Percentiles rank a stretch among this genome's conserved stretches.
Conservation (phyloP, 23 red algal genomes). For the Agarophyton chilense region DNA sequence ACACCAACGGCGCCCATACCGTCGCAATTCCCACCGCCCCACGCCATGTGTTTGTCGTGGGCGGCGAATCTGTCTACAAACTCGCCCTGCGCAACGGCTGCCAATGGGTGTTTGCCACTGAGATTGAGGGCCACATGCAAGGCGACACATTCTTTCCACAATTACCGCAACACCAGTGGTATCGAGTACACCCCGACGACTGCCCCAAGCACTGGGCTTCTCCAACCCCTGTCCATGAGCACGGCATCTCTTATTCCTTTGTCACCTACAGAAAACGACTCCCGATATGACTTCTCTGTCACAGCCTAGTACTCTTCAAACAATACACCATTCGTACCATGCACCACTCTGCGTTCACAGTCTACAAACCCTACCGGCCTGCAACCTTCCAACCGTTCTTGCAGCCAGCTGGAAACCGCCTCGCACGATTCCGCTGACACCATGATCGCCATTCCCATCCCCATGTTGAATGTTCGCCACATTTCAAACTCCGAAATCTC, state of each 20-base stretch:
- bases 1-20: conserved; percentile 7
- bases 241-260: conserved; percentile 17
- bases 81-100: conserved; percentile 39
- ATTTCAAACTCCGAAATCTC: conserved; percentile 77
- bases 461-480: conserved; percentile 98
- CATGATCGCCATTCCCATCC: conserved; percentile 93
- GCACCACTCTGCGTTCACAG: conserved; percentile 54
- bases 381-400: conserved; percentile 44
- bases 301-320: conserved; percentile 82
- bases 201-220: conserved; percentile 36
- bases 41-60: conserved; percentile 75
- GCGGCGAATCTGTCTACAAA: conserved; percentile 78
- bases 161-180: background rate
- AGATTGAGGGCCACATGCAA: conserved; percentile 38
- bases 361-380: conserved; percentile 67
- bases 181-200: background rate
- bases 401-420: conserved; percentile 61
- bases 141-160: conserved; percentile 52
- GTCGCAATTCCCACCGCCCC: background rate
- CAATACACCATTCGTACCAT: conserved; percentile 52
- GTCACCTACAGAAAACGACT: conserved; percentile 7
- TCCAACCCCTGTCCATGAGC: background rate
- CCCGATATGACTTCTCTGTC: background rate
- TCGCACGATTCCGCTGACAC: conserved; percentile 49
- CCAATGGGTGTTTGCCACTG: conserved; percentile 52